Percentiles rank a stretch among this genome's conserved stretches.
phyloP scores from a whole-genome alignment of 2,329 filamentous ascomycete species.

The Fusarium multiceps region DNA sequence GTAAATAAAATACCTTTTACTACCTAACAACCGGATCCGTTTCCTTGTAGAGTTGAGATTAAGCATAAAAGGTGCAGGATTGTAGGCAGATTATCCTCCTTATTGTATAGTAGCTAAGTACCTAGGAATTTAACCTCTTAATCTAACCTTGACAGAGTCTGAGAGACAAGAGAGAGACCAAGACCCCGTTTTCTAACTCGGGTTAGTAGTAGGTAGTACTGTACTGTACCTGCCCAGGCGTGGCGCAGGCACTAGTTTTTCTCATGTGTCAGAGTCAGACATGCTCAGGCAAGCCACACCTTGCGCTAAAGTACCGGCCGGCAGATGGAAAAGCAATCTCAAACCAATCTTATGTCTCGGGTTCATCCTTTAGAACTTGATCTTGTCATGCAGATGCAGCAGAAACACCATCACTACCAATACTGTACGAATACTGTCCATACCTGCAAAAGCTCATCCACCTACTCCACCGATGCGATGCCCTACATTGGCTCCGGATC shows the following conservation, averaged over 20 bases:
- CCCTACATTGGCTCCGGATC: background rate
- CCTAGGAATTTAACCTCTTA: background rate
- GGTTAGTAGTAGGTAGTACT: background rate
- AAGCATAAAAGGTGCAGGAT: constrained; percentile 15
- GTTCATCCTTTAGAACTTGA: background rate
- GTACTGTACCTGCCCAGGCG: background rate
- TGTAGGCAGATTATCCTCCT: background rate
- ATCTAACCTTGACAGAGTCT: constrained; percentile 5
- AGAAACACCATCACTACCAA: background rate
- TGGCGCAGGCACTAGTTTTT: constrained; percentile 9
- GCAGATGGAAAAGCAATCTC: background rate
- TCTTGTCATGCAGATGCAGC: background rate
- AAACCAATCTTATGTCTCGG: background rate
- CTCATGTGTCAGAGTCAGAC: background rate
- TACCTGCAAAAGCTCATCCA: background rate
- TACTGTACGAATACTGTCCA: background rate
- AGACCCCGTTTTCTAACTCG: background rate
- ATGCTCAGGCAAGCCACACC: constrained; percentile 4
- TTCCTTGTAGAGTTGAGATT: background rate
- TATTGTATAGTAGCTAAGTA: background rate
- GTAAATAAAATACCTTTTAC: background rate
- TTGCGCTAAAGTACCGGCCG: background rate
- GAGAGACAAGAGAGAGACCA: background rate
- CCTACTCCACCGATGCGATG: background rate
- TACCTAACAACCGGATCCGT: background rate